phyloP scores from a whole-genome alignment of 2,329 filamentous ascomycete genomes.

The Bertia moriformis region DNA sequence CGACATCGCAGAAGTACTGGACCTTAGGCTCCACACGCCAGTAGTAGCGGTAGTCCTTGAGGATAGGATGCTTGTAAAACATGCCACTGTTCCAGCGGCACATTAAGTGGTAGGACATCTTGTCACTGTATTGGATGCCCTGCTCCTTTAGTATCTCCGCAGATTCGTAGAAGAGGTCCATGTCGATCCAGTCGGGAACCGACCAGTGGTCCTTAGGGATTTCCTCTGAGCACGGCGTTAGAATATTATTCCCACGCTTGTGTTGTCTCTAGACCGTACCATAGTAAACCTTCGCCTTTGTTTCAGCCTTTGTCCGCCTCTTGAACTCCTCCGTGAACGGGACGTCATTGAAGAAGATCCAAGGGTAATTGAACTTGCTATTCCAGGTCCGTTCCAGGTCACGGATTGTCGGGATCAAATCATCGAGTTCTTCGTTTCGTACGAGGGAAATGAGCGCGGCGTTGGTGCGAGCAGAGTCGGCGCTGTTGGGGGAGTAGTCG shows the following conservation, averaged over 20 bases:
- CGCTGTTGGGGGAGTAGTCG: conserved; percentile 64
- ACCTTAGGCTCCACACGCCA: conserved; percentile 98
- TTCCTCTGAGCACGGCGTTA: conserved; percentile 39
- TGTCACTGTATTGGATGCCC: conserved; percentile 77
- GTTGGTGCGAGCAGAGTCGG: conserved; percentile 72
- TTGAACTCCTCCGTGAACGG: conserved; percentile 93
- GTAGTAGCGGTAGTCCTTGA: conserved; percentile 75
- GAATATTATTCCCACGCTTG: conserved; percentile 5
- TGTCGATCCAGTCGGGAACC: conserved; percentile 80
- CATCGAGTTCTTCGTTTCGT: conserved; percentile 74
- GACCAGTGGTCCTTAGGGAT: conserved; percentile 96
- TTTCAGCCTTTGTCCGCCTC: conserved; percentile 60
- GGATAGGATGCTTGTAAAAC: conserved; percentile 90
- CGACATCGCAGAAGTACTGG: conserved; percentile 96
- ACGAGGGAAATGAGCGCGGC: conserved; percentile 86
- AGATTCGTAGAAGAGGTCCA: conserved; percentile 72
- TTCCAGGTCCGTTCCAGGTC: conserved; percentile 96
- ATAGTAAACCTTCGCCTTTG: conserved; percentile 77
- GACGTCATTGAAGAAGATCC: conserved; percentile 97
- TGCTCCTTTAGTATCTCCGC: conserved; percentile 69
- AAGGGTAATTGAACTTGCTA: conserved; percentile 97
- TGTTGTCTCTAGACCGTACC: conserved; percentile 41
- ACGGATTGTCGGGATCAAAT: conserved; percentile 74
- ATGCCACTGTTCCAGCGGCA: conserved; percentile 97
- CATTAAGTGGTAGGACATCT: conserved; percentile 94